Evolutionary conservation across 768 basidiomycete genomes (phyloP), one percentile per base, ranked within the genome.

Genomic region (Naganishia antarctica): DNA sequence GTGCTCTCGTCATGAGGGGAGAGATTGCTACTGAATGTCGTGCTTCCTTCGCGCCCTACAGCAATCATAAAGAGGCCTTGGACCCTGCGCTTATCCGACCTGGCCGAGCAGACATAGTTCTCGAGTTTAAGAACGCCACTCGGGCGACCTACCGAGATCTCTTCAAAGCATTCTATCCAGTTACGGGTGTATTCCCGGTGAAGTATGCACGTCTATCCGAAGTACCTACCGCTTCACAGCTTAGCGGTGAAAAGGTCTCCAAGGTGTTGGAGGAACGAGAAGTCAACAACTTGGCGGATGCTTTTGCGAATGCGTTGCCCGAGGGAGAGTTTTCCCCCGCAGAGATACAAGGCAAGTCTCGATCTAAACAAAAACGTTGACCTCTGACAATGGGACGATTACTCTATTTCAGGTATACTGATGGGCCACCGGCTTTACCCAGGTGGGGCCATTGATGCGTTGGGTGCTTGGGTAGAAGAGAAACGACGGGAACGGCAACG

Each of bases 21-120:
- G n/a, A n/a, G n/a, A n/a, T n/a, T n/a, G n/a, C n/a, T n/a, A n/a
- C n/a, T n/a, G n/a, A n/a, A n/a, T n/a, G n/a, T n/a, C n/a, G n/a
- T n/a, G n/a, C n/a, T n/a, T n/a, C n/a, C n/a, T n/a, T n/a, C n/a
- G n/a, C n/a, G n/a, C n/a, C n/a, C n/a, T n/a, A n/a, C 26, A 63
- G 62, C n/a, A 97, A 97, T 76, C 91, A 94, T 69, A 71, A 89
- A 48, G 85, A 88, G 66, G 83, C 81, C 68, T 83, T 97, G 31
- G 92, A 97, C 77, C 86, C 89, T 13, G 92, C 92, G 0, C 83
- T 97, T 48, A 89, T 96, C 72, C 86, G 93, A 49, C 91, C 93
- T 1, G 92, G 92, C 18, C 85, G 92, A 11, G 91, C 96, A 47
- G 92, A 97, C 76, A 77, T 93, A 51, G 81, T 83, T 26, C 82